phyloP scores from a whole-genome alignment of 805 yeast species.

The Barnettozyma vustinii region DNA sequence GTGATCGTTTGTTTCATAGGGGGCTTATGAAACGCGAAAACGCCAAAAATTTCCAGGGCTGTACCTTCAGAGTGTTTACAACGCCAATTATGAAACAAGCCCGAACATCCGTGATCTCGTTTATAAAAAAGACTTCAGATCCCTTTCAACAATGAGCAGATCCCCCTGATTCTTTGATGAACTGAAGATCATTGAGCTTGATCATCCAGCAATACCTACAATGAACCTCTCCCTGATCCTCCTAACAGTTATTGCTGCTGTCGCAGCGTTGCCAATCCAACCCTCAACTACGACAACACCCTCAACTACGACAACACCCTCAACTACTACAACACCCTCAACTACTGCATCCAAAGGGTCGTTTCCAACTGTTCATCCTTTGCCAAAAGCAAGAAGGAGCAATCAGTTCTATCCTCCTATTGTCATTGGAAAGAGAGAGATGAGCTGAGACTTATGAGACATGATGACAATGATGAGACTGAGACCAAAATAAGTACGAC shows the following conservation, averaged over 20 bases:
- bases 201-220: too few relatives aligned
- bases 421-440: not conserved
- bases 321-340: too few relatives aligned
- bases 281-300: not conserved
- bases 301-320: too few relatives aligned
- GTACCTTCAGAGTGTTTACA: not conserved
- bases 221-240: not conserved
- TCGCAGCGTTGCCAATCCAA: not conserved
- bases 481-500: not conserved
- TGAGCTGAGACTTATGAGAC: not conserved
- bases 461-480: too few relatives aligned
- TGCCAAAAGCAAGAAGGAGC: not conserved
- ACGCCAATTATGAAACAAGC: not conserved
- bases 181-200: not conserved
- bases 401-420: not conserved
- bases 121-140: not conserved
- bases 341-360: not conserved
- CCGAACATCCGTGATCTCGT: not conserved
- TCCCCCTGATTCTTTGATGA: not conserved
- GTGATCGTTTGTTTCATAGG: not conserved
- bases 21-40: not conserved
- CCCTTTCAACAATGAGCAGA: not conserved
- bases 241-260: not conserved
- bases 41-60: not conserved
- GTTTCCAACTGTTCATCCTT: not conserved